Conservation (phyloP, 805 yeast genomes). For the Diddensiella santjacobensis region DNA sequence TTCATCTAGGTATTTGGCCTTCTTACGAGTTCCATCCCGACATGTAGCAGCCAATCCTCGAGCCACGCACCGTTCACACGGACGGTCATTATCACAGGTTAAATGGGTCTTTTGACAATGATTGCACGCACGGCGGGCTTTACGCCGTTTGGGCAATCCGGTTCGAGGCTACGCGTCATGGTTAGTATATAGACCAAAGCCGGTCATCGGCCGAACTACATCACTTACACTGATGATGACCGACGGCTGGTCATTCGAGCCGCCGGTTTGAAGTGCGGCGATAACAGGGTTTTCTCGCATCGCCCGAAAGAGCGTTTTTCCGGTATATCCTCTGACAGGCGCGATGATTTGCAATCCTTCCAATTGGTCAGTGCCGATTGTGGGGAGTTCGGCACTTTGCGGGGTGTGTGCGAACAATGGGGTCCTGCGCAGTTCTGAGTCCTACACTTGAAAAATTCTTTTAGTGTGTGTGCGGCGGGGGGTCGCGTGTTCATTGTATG, state of each 20-base stretch:
- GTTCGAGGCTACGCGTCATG: conserved; percentile 29
- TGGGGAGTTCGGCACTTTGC: neutral
- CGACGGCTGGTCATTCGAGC: conserved; percentile 4
- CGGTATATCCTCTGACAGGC: neutral
- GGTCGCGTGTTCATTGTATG: too few relatives aligned
- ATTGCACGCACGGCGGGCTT: conserved; percentile 82
- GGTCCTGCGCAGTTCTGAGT: neutral
- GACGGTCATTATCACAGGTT: conserved; percentile 83
- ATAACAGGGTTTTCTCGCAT: neutral
- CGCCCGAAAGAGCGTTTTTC: too few relatives aligned
- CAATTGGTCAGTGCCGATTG: too few relatives aligned
- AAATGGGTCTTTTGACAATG: conserved; percentile 90
- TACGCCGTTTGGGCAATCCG: conserved; percentile 47
- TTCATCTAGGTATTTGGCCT: conserved; percentile 73
- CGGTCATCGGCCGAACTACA: neutral
- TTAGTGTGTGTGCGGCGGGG: too few relatives aligned
- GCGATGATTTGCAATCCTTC: neutral
- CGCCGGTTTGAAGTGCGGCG: neutral
- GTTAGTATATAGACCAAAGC: conserved; percentile 2
- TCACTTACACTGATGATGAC: conserved; percentile 21
- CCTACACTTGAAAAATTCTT: neutral
- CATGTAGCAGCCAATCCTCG: conserved; percentile 69
- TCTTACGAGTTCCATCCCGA: conserved; percentile 85
- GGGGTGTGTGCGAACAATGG: neutral
- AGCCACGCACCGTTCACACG: conserved; percentile 73